Percentiles rank a stretch among this genome's conserved stretches.
phyloP scores from a whole-genome alignment of 768 basidiomycete species.

The Tylopilus cervinicoccineus region DNA sequence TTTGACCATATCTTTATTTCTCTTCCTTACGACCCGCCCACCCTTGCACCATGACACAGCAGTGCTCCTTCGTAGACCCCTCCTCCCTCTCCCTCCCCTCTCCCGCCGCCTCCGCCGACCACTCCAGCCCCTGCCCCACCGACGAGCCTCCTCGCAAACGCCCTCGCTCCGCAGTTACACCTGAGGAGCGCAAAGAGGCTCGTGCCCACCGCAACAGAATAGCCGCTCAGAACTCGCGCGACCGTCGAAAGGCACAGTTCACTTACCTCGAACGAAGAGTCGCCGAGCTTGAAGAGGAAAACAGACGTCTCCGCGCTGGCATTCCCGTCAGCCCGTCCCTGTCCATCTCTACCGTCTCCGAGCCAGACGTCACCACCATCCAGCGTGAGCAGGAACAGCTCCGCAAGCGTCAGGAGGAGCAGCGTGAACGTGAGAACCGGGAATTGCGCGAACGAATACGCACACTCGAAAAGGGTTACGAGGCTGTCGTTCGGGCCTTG shows the following conservation, averaged over 20 bases:
- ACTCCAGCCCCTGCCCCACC: slow-evolving; percentile 5
- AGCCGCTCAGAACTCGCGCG: slow-evolving; percentile 90
- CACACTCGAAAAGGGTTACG: slow-evolving; percentile 79
- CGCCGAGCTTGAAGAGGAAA: slow-evolving; percentile 78
- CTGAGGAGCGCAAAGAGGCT: slow-evolving; percentile 83
- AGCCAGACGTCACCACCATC: slow-evolving; percentile 22
- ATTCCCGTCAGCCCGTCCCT: slow-evolving; percentile 27
- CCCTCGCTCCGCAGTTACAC: slow-evolving; percentile 53
- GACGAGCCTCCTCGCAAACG: slow-evolving; percentile 70
- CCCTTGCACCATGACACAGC: slow-evolving; percentile 21
- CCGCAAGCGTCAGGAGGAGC: slow-evolving; percentile 35
- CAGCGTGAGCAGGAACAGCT: slow-evolving; percentile 29
- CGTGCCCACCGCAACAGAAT: slow-evolving; percentile 90
- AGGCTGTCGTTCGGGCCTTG: slow-evolving; percentile 73
- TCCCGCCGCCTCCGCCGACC: slow-evolving; percentile 21
- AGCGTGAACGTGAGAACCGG: slow-evolving; percentile 62
- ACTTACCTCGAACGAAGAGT: slow-evolving; percentile 62
- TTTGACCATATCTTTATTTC: slow-evolving; percentile 24
- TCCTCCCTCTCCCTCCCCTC: slow-evolving; percentile 38
- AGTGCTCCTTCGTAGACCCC: slow-evolving; percentile 34
- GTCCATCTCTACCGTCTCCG: slow-evolving; percentile 10
- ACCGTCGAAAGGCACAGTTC: slow-evolving; percentile 85
- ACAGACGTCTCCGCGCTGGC: slow-evolving; percentile 65
- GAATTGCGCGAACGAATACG: slow-evolving; percentile 73
- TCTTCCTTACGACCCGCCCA: background rate